Evolutionary conservation across 805 yeast genomes (phyloP).

Genomic region (Yarrowia sp.): DNA sequence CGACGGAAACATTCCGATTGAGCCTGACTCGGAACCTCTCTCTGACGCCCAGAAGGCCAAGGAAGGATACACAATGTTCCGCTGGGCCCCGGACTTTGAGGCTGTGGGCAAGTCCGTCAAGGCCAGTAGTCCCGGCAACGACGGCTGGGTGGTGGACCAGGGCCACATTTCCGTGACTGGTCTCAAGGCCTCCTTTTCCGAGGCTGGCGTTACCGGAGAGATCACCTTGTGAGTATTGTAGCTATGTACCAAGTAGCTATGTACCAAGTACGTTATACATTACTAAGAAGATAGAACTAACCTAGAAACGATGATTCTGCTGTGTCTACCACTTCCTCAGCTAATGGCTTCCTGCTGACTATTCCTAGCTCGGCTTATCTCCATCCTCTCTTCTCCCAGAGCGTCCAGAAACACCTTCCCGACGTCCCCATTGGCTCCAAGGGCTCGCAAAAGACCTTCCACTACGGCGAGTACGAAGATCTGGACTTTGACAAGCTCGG

Average conservation of each 20-base stretch:
- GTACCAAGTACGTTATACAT: not conserved
- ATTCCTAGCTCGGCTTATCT: slow-evolving; percentile 28
- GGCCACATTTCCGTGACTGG: slow-evolving; percentile 68
- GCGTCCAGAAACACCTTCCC: slow-evolving; percentile 21
- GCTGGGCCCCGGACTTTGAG: slow-evolving; percentile 82
- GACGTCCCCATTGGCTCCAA: slow-evolving; percentile 28
- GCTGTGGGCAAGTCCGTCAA: slow-evolving; percentile 55
- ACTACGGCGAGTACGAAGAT: slow-evolving; percentile 88
- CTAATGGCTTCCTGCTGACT: not conserved
- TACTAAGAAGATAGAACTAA: not conserved
- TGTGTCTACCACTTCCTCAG: not conserved
- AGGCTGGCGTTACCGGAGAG: slow-evolving; percentile 57
- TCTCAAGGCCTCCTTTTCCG: slow-evolving; percentile 65
- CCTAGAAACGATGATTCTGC: not conserved
- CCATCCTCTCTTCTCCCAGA: slow-evolving; percentile 29
- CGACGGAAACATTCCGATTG: slow-evolving; percentile 11
- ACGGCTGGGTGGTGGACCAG: slow-evolving; percentile 64
- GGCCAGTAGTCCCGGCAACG: slow-evolving; percentile 49
- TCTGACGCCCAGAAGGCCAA: slow-evolving; percentile 25
- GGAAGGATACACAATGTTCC: slow-evolving; percentile 49
- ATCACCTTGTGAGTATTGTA: slow-evolving; percentile 46
- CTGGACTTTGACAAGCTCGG: slow-evolving; percentile 67
- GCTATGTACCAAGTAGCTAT: not conserved
- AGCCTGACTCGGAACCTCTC: slow-evolving; percentile 45
- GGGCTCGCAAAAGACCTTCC: slow-evolving; percentile 47